Evolutionary conservation across 345 rosid species (phyloP).

Genomic region (Citrus sinensis): DNA sequence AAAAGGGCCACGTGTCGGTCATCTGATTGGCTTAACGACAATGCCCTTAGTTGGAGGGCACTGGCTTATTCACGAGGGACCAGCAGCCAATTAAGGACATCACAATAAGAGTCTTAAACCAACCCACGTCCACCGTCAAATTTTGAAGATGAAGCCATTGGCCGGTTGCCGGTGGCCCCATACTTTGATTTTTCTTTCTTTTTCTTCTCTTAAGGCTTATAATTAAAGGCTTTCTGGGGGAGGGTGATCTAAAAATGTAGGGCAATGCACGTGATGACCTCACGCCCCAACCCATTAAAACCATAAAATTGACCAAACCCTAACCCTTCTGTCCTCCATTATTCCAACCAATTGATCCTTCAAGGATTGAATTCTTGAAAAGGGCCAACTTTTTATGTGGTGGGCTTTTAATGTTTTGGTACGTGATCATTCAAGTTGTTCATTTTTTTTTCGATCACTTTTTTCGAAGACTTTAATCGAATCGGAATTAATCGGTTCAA

Average conservation of each 20-base stretch:
- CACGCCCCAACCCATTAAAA: neutral
- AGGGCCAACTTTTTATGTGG: neutral
- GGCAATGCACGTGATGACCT: neutral
- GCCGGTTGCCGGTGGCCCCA: conserved; percentile 23
- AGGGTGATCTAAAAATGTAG: conserved; percentile 16
- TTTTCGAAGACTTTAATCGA: no score
- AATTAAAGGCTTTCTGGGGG: neutral
- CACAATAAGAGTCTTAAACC: neutral
- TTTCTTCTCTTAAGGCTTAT: neutral
- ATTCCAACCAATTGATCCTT: conserved; percentile 5
- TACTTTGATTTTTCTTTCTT: neutral
- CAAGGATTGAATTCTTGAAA: neutral
- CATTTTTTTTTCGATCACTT: no score
- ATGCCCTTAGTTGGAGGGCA: conserved; percentile 21
- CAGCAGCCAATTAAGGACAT: neutral
- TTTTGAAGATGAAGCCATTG: conserved; percentile 14
- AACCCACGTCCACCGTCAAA: neutral
- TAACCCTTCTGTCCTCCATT: neutral
- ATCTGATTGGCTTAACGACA: neutral
- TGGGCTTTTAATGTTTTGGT: neutral
- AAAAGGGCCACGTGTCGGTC: conserved; percentile 5
- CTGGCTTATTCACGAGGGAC: neutral
- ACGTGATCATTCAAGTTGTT: neutral
- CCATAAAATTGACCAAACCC: neutral
- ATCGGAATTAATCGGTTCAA: no score